Evolutionary conservation across 2,329 filamentous ascomycete genomes (phyloP), one percentile per base, ranked within the genome.

Genomic region (Aspergillus melleus): DNA sequence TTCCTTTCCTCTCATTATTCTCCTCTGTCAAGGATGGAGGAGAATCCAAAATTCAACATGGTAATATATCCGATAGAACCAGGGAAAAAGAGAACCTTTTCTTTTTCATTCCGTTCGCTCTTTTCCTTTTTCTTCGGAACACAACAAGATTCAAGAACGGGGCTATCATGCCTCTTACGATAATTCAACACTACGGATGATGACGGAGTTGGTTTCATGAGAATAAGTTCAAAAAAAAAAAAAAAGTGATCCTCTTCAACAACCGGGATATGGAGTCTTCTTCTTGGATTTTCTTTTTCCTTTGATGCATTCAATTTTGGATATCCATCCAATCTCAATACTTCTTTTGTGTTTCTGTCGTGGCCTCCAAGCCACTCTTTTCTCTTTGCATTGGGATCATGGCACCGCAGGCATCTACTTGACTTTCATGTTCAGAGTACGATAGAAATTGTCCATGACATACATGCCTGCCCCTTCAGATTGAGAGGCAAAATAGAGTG

Each of bases 231-330:
- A 55, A 60, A 64, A n/a, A n/a, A n/a, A n/a, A n/a, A n/a, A n/a
- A n/a, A 29, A 64, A 63, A 61, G 58, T 58, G 58, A 66, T 63
- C 64, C 64, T 65, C 58, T 72, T 70, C 69, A 70, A 72, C 68
- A 68, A 29, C n/a, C 60, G 67, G 69, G 66, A 68, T 68, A 64
- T 30, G 62, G 66, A 68, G 65, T 68, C 58, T 64, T 61, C 26
- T 50, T 54, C 54, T 12, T 49, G 46, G 26, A 14, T 50, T 49
- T 56, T 32, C n/a, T 30, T 51, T 51, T 12, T n/a, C 29, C 54
- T 64, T 58, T 64, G 52, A 54, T 62, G 49, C 61, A 56, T 42
- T 1, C 26, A 29, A 2, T 29, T 51, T 49, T 55, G 61, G 52
- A 57, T 52, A 39, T 49, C 44, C 24, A 58, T 30, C 22, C 22